A percentile compares a stretch with the other conserved stretches of the same genome.
Conservation (phyloP, 78 protist species). For the Isochrysis galbana region DNA sequence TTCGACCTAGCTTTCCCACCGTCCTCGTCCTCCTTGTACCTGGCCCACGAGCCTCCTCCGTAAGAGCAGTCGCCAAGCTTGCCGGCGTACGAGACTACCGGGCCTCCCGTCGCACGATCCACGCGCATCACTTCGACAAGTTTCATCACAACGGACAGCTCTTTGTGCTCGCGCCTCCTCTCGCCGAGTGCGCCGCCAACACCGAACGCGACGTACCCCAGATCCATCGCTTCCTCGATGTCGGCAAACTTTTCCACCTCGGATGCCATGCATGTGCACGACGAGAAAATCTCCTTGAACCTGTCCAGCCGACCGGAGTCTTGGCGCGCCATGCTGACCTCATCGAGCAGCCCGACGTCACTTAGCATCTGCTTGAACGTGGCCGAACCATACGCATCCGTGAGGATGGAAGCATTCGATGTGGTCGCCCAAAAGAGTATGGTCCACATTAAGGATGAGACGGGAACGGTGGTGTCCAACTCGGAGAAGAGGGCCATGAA, state of each 20-base stretch:
- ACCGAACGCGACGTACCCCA: not conserved
- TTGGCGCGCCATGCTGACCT: not conserved
- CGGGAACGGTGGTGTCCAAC: not conserved
- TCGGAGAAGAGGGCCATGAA: not conserved
- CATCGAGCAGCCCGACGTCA: not conserved
- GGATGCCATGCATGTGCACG: not conserved
- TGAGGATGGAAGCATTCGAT: not conserved
- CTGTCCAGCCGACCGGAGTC: not conserved
- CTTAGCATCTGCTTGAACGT: not conserved
- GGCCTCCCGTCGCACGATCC: not conserved
- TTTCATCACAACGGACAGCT: not conserved
- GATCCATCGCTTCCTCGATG: not conserved
- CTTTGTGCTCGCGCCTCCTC: not conserved
- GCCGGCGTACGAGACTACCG: not conserved
- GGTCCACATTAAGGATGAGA: not conserved
- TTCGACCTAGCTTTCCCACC: not conserved
- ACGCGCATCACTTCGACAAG: not conserved
- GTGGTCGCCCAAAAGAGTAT: not conserved
- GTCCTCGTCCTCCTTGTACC: not conserved
- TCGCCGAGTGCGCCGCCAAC: slow-evolving; percentile 13
- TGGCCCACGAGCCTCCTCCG: not conserved
- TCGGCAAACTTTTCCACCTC: not conserved
- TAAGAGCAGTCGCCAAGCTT: not conserved
- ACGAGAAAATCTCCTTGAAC: not conserved
- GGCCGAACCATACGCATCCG: not conserved